phyloP scores from a whole-genome alignment of 2,329 filamentous ascomycete species.

The Cercospora brassicicola region DNA sequence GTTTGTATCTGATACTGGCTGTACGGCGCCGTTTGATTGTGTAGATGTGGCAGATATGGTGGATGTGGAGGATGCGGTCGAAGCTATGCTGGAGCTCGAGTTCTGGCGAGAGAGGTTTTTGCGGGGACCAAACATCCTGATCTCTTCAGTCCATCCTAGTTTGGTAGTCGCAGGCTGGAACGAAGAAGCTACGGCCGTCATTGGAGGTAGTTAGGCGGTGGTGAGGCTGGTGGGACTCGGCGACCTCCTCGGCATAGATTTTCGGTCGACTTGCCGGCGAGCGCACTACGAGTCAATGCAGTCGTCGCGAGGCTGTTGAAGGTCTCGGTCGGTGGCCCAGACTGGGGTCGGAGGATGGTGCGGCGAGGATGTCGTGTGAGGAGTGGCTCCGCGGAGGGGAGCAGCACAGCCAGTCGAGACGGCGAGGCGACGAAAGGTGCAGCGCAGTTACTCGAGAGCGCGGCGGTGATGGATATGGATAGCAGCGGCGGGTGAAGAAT shows the following conservation, averaged over 20 bases:
- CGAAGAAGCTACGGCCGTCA: conserved; percentile 68
- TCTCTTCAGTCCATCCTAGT: conserved; percentile 70
- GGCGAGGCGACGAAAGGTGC: neutral
- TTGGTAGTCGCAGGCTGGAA: conserved; percentile 56
- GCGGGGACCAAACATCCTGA: conserved; percentile 74
- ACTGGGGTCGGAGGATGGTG: conserved; percentile 9
- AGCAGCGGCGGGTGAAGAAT: neutral
- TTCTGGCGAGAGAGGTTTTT: conserved; percentile 84
- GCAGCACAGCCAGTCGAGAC: neutral
- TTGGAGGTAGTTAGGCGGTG: conserved; percentile 35
- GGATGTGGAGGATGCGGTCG: conserved; percentile 64
- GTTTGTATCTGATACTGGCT: conserved; percentile 38
- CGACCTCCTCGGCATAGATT: conserved; percentile 6
- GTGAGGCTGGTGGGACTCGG: neutral
- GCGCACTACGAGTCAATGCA: neutral
- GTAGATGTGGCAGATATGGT: conserved; percentile 61
- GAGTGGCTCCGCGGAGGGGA: neutral
- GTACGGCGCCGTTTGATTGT: conserved; percentile 54
- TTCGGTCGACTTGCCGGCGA: neutral
- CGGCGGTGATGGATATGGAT: conserved; percentile 5
- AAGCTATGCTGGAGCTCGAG: conserved; percentile 80
- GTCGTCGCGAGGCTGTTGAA: conserved; percentile 6
- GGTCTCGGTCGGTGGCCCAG: conserved; percentile 14
- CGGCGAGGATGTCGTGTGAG: neutral
- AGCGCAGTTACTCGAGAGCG: neutral